phyloP scores from a whole-genome alignment of 345 rosid genomes.

The Euphorbia pulcherrima region DNA sequence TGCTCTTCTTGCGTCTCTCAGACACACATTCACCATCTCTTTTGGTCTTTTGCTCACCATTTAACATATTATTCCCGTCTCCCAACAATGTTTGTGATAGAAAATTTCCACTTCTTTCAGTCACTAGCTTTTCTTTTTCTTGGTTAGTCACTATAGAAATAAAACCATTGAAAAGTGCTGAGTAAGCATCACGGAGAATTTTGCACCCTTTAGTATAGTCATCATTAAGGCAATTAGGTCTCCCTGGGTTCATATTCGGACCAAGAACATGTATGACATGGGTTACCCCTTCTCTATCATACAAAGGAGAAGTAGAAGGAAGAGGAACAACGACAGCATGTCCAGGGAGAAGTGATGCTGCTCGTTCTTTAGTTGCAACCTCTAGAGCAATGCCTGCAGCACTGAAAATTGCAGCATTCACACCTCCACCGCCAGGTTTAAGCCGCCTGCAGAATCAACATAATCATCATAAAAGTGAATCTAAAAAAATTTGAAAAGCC shows the following conservation, averaged over 20 bases:
- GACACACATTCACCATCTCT: conserved; percentile 32
- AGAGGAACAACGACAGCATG: conserved; percentile 76
- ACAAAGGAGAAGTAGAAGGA: conserved; percentile 71
- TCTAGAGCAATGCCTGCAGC: conserved; percentile 74
- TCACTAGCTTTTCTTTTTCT: conserved; percentile 31
- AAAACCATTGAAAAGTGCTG: conserved; percentile 77
- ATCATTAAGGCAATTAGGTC: conserved; percentile 63
- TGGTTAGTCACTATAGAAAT: conserved; percentile 42
- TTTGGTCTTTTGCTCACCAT: conserved; percentile 38
- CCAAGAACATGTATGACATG: conserved; percentile 96
- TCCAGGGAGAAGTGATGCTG: conserved; percentile 65
- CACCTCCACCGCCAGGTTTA: conserved; percentile 94
- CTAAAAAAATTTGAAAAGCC: background rate
- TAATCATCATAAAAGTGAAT: background rate
- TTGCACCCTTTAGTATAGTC: conserved; percentile 76
- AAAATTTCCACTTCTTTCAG: conserved; percentile 24
- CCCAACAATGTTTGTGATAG: conserved; percentile 14
- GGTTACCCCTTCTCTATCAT: conserved; percentile 60
- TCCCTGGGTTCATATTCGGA: conserved; percentile 87
- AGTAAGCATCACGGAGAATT: conserved; percentile 62
- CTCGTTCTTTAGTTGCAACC: conserved; percentile 56
- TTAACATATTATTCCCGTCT: conserved; percentile 17
- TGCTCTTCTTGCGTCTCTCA: conserved; percentile 54
- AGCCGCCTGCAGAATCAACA: conserved; percentile 60
- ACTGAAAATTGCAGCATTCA: conserved; percentile 76